A percentile compares a stretch with the other conserved stretches of the same genome.
Conservation (phyloP, 2,329 filamentous ascomycete genomes). For the Pseudogymnoascus verrucosus region DNA sequence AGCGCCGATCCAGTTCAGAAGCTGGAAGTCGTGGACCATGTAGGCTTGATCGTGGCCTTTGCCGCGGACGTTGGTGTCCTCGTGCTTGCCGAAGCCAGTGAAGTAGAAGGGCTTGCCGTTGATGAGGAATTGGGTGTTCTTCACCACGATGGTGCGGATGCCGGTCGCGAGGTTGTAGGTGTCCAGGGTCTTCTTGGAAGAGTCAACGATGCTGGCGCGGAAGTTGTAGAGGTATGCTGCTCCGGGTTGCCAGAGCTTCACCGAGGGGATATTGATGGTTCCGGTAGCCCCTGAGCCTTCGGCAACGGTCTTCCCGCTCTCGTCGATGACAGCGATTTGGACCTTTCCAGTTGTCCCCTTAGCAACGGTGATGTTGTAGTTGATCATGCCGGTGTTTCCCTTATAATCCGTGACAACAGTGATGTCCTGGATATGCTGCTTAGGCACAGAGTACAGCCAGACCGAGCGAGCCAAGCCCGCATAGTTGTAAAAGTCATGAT, state of each 20-base stretch:
- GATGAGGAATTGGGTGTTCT: conserved; percentile 22
- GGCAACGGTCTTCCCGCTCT: conserved; percentile 11
- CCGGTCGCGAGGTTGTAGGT: conserved; percentile 21
- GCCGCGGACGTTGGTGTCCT: conserved; percentile 24
- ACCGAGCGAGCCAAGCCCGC: conserved; percentile 25
- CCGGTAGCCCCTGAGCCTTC: conserved; percentile 12
- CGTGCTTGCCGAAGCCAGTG: conserved; percentile 27
- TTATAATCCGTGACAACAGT: conserved; percentile 20
- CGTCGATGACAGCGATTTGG: conserved; percentile 12
- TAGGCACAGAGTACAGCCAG: conserved; percentile 23
- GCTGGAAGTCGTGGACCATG: conserved; percentile 27
- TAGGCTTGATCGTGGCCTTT: conserved; percentile 26
- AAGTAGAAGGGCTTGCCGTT: conserved; percentile 27
- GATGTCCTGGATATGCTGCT: conserved; percentile 20
- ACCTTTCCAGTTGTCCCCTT: neutral
- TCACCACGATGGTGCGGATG: conserved; percentile 20
- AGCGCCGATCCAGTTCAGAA: conserved; percentile 26
- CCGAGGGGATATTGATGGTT: conserved; percentile 15
- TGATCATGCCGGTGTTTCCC: conserved; percentile 9
- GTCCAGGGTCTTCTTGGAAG: conserved; percentile 14
- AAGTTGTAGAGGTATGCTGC: conserved; percentile 25
- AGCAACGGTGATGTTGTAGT: conserved; percentile 10
- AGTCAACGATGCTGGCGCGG: conserved; percentile 16
- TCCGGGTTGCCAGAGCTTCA: conserved; percentile 23
- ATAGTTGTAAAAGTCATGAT: conserved; percentile 29